Percentiles rank a stretch among this genome's conserved stretches.
Conservation (phyloP, 1,139 yeast species). For the Saccharomyces hybrid region DNA sequence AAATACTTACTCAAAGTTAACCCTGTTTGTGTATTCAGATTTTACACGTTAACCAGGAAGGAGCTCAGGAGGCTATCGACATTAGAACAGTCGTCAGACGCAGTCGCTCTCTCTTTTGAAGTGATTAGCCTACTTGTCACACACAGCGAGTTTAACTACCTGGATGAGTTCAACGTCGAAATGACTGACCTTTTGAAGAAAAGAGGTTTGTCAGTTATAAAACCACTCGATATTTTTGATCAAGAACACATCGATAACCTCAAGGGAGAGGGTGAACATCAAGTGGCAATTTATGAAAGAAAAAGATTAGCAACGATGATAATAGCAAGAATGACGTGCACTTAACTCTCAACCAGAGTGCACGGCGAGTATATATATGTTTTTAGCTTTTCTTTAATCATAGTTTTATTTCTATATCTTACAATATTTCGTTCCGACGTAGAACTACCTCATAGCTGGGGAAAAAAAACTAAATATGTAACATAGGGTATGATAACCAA, state of each 20-base stretch:
- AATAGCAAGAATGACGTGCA: slow-evolving; percentile 16
- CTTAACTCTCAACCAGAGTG: neutral
- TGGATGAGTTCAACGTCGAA: slow-evolving; percentile 18
- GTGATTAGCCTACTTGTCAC: slow-evolving; percentile 30
- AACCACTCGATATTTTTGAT: slow-evolving; percentile 23
- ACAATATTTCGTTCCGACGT: no score
- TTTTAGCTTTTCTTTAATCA: neutral
- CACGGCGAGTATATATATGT: neutral
- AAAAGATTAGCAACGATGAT: slow-evolving; percentile 23
- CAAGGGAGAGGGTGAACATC: slow-evolving; percentile 14
- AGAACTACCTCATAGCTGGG: no score
- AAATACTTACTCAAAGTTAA: slow-evolving; percentile 37
- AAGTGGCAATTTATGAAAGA: slow-evolving; percentile 19
- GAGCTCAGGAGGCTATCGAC: slow-evolving; percentile 37
- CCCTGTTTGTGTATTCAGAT: slow-evolving; percentile 36
- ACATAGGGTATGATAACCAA: no score
- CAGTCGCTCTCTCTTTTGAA: slow-evolving; percentile 30
- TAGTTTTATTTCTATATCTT: neutral
- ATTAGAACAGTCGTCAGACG: slow-evolving; percentile 24
- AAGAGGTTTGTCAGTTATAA: slow-evolving; percentile 32
- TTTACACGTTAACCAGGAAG: slow-evolving; percentile 40
- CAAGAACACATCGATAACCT: slow-evolving; percentile 9
- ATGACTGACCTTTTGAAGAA: slow-evolving; percentile 25
- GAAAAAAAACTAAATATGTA: no score
- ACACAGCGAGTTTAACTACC: slow-evolving; percentile 28